Conservation (phyloP, 106 monocot genomes). For the Acanthochlamys bracteata region DNA sequence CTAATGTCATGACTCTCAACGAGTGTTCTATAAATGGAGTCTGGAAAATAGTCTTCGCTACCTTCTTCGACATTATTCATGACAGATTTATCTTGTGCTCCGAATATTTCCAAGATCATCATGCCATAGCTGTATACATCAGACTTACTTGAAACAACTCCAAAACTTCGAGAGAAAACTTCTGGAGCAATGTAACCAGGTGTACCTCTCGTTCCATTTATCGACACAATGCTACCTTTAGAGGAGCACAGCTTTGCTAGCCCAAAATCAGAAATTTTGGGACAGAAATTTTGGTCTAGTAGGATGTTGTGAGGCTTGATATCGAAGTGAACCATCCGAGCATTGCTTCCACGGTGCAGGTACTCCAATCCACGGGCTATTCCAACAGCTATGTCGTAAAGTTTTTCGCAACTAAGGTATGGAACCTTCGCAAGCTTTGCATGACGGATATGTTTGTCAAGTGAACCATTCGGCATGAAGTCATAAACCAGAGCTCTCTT, state of each 20-base stretch:
- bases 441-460: background rate
- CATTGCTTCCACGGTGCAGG: background rate
- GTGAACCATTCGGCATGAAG: background rate
- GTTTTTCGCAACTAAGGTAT: background rate
- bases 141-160: conserved; percentile 1
- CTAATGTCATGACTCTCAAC: background rate
- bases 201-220: background rate
- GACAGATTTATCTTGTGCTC: background rate
- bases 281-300: background rate
- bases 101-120: conserved; percentile 1
- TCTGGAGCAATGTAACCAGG: conserved; percentile 1
- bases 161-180: background rate
- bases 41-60: background rate
- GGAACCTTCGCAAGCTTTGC: background rate
- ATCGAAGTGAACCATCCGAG: conserved; percentile 2
- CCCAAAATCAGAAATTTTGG: conserved; percentile 2
- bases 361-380: background rate
- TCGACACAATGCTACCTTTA: background rate
- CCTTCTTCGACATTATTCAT: background rate
- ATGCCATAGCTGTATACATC: conserved; percentile 1
- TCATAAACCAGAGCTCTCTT: background rate
- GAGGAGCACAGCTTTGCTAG: background rate
- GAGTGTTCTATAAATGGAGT: background rate
- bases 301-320: conserved; percentile 1
- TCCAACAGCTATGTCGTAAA: background rate